Evolutionary conservation across 257 asterid species (phyloP).

Genomic region (Nyctanthes arbortristis): DNA sequence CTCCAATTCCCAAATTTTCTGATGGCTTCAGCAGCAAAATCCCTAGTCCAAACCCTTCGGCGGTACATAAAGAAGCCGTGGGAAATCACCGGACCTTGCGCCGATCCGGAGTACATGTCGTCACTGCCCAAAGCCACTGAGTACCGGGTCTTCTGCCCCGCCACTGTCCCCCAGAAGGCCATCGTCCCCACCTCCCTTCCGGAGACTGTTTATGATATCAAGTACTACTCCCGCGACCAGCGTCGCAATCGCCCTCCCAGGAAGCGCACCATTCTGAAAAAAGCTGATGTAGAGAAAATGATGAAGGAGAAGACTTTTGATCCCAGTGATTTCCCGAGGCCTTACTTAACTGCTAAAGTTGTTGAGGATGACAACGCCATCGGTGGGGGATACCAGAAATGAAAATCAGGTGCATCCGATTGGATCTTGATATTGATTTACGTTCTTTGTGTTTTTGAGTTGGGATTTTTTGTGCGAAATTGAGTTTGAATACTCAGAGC

Average conservation of each 20-base stretch:
- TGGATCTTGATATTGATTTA: too few species aligned
- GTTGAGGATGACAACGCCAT: constrained; percentile 63
- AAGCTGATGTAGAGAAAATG: constrained; percentile 80
- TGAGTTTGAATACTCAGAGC: constrained; percentile 9
- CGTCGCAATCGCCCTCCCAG: constrained; percentile 88
- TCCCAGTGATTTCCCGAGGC: constrained; percentile 62
- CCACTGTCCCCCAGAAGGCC: constrained; percentile 58
- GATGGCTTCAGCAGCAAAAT: constrained; percentile 71
- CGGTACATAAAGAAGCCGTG: constrained; percentile 84
- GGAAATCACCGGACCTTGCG: constrained; percentile 76
- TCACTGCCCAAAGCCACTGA: constrained; percentile 84
- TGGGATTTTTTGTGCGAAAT: neutral
- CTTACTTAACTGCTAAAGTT: constrained; percentile 61
- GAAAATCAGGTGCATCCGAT: constrained; percentile 29
- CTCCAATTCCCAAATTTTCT: constrained; percentile 33
- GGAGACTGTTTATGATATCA: constrained; percentile 88
- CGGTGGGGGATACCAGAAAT: constrained; percentile 83
- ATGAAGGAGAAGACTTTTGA: constrained; percentile 67
- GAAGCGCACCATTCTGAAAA: constrained; percentile 68
- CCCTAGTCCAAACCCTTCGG: constrained; percentile 68
- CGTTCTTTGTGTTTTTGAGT: neutral
- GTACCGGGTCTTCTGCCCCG: constrained; percentile 77
- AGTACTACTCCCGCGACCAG: constrained; percentile 86
- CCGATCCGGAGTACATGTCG: constrained; percentile 54
- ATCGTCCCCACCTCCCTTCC: constrained; percentile 78